phyloP scores from a whole-genome alignment of 1,284 basidiomycete genomes.

The Cryptococcus wingfieldii region DNA sequence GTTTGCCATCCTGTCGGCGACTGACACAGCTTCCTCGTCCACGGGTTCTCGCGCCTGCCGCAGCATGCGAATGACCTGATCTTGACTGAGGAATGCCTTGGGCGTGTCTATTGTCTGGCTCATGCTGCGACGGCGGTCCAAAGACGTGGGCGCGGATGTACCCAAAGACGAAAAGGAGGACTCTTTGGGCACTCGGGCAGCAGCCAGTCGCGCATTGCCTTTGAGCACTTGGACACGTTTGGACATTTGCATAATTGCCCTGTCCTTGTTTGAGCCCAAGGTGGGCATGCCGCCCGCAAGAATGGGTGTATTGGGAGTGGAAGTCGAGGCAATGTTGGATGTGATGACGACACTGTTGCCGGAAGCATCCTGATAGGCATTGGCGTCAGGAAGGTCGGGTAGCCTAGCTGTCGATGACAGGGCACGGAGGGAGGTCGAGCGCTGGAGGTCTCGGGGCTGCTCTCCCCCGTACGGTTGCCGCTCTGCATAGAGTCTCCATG shows the following conservation, averaged over 20 bases:
- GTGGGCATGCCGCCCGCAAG: slow-evolving; percentile 22
- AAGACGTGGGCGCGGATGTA: neutral
- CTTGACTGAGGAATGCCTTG: slow-evolving; percentile 38
- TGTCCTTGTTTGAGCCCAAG: slow-evolving; percentile 36
- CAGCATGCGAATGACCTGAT: slow-evolving; percentile 41
- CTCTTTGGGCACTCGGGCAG: slow-evolving; percentile 5
- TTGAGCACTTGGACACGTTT: slow-evolving; percentile 49
- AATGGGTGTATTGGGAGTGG: slow-evolving; percentile 49
- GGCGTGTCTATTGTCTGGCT: slow-evolving; percentile 1
- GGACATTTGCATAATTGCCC: slow-evolving; percentile 46
- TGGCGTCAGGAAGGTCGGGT: slow-evolving; percentile 30
- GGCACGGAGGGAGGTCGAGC: slow-evolving; percentile 29
- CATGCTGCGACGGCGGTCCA: slow-evolving; percentile 5
- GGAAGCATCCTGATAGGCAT: slow-evolving; percentile 70
- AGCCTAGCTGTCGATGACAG: slow-evolving; percentile 28
- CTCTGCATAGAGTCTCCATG: slow-evolving; percentile 40
- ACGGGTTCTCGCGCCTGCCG: slow-evolving; percentile 27
- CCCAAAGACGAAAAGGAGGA: neutral
- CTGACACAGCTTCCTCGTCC: slow-evolving; percentile 17
- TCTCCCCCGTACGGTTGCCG: slow-evolving; percentile 33
- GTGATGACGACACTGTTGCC: slow-evolving; percentile 93
- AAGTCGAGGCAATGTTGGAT: slow-evolving; percentile 82
- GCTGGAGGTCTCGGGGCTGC: slow-evolving; percentile 27
- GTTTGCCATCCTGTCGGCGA: slow-evolving; percentile 32
- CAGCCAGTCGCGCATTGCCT: slow-evolving; percentile 40